Conservation (phyloP, 169 alveolate genomes). For the Prorocentrum cordatum region DNA sequence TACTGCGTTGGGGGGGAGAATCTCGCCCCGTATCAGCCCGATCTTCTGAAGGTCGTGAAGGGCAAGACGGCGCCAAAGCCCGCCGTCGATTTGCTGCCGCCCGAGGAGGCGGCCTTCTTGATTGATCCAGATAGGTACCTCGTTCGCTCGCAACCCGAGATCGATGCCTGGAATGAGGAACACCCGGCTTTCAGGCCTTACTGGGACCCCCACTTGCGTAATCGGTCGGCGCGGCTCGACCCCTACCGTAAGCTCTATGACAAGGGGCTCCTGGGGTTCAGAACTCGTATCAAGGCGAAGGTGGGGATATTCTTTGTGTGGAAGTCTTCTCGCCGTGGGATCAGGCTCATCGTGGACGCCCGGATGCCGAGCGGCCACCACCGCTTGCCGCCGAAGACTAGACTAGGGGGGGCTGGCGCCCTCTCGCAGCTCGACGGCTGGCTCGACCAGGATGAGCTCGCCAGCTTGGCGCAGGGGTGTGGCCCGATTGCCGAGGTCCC, state of each 20-base stretch:
- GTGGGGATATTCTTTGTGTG: conserved; percentile 6
- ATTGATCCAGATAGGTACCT: neutral
- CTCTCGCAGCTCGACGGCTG: neutral
- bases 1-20: neutral
- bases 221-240: neutral
- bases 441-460: neutral
- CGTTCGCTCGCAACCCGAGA: neutral
- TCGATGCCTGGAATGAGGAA: neutral
- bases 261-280: neutral
- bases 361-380: conserved; percentile 4
- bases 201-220: neutral
- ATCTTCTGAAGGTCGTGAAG: conserved; percentile 5
- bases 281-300: neutral
- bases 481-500: neutral
- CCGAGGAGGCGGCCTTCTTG: neutral
- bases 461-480: neutral
- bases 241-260: neutral
- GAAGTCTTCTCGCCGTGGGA: neutral
- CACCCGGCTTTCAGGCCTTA: neutral
- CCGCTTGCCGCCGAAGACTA: neutral
- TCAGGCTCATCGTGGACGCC: neutral
- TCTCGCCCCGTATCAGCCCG: neutral
- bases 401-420: conserved; percentile 4
- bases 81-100: neutral
- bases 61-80: neutral